Percentiles rank a stretch among this genome's conserved stretches.
Conservation (phyloP, 2,329 filamentous ascomycete genomes). For the Chaetomium globosum region DNA sequence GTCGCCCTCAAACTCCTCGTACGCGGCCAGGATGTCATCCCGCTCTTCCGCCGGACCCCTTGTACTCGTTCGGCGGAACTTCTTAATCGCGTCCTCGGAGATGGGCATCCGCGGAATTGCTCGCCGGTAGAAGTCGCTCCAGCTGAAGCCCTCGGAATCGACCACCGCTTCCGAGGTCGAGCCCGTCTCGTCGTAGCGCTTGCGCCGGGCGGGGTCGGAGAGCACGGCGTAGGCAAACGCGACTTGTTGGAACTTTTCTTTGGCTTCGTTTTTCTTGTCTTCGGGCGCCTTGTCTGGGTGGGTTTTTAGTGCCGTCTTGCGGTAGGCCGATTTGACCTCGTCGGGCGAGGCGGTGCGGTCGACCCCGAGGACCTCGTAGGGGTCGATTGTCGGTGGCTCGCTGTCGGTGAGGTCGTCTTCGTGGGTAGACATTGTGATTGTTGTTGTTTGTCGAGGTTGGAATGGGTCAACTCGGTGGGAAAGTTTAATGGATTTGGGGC, state of each 20-base stretch:
- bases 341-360: conserved; percentile 70
- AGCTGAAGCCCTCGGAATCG: conserved; percentile 81
- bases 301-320: conserved; percentile 82
- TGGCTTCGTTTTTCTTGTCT: conserved; percentile 69
- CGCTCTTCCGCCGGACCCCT: conserved; percentile 84
- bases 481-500: conserved; percentile 10
- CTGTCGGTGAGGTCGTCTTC: conserved; percentile 54
- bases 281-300: conserved; percentile 83
- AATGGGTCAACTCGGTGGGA: background rate
- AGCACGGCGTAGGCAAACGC: conserved; percentile 94
- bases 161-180: conserved; percentile 82
- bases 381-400: conserved; percentile 67
- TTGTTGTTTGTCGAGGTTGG: conserved; percentile 23
- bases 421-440: conserved; percentile 48
- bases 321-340: conserved; percentile 87
- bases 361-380: conserved; percentile 78
- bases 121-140: conserved; percentile 86
- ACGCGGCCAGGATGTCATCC: conserved; percentile 74
- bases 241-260: conserved; percentile 82
- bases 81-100: conserved; percentile 71
- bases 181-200: conserved; percentile 86
- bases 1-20: conserved; percentile 70
- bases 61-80: conserved; percentile 76
- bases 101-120: conserved; percentile 77
- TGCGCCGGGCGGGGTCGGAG: conserved; percentile 76